Base-by-base conservation (phyloP, 2,329 filamentous ascomycete genomes). In the Xylaria arbuscula region DNA sequence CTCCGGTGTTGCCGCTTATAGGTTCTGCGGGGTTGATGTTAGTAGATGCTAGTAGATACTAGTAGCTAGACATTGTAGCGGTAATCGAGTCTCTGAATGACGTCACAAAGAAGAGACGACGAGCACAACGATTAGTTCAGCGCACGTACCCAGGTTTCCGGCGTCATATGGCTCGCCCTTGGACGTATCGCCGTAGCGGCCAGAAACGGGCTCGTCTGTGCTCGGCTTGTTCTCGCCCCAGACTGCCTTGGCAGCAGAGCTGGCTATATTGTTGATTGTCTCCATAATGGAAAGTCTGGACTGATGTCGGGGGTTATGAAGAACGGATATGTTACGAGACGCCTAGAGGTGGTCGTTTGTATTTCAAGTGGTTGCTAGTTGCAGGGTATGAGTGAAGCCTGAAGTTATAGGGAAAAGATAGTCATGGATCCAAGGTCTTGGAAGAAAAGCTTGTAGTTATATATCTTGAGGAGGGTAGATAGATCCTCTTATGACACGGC, bases 141-240 rank as follows among this genome's bases (percentile, higher is more conserved):
- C 88, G 84, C 86, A 79, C 88, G 84, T 86, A 83, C 88, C 85
- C n/a, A 87, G 81, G 78, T 96, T 96, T 57, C 93, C 93, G 66
- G 89, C 88, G 76, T 96, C 93, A 74, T 90, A 97, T 0, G 93
- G 93, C 78, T 95, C 90, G 13, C 87, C 88, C 51, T 84, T 85
- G 28, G 86, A 85, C 4, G 92, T 91, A 77, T 90, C 83, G 47
- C 93, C 93, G 66, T 85, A 82, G 60, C 88, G 82, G 24, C 93
- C 93, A 22, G 92, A 91, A 53, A 94, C 79, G 19, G 93, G 93
- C 81, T 97, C 93, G 79, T 83, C 60, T 78, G 73, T 76, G 62
- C 61, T 70, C 62, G 73, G 72, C 42, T 74, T 75, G 66, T 68
- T 75, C 36, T 82, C 81, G 13, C 84, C 84, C 83, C 83, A 87